Conservation (phyloP, 371 early-diverging fungal genomes). For the Mycotypha africana region DNA sequence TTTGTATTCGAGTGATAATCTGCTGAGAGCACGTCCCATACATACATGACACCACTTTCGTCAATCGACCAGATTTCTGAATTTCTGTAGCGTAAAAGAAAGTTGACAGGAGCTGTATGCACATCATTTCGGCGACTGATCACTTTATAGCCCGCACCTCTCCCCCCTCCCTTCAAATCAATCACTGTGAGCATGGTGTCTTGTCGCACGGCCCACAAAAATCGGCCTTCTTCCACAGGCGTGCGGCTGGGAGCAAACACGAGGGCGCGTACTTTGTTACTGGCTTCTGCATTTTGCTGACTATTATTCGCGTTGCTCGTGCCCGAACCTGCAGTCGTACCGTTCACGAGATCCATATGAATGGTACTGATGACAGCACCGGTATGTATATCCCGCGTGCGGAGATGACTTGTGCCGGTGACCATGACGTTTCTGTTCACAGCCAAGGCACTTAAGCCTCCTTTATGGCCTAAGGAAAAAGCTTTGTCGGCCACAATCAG, state of each 20-base stretch:
- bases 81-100: conserved; percentile 52
- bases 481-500: conserved; percentile 1
- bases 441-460: conserved; percentile 5
- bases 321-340: background rate
- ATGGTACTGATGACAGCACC: conserved; percentile 9
- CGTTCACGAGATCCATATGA: conserved; percentile 1
- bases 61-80: conserved; percentile 72
- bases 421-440: conserved; percentile 10
- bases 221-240: conserved; percentile 49
- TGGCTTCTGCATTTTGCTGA: conserved; percentile 13
- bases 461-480: conserved; percentile 14
- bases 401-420: conserved; percentile 11
- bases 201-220: conserved; percentile 61
- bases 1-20: conserved; percentile 16
- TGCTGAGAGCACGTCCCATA: conserved; percentile 54
- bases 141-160: conserved; percentile 18
- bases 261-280: conserved; percentile 27
- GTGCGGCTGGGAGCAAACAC: conserved; percentile 31
- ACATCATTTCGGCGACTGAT: conserved; percentile 44
- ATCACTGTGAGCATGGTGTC: conserved; percentile 53
- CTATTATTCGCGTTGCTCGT: background rate
- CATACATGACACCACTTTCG: conserved; percentile 61
- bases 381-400: conserved; percentile 12
- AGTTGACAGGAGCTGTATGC: conserved; percentile 58
- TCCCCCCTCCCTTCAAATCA: conserved; percentile 32